Evolutionary conservation across 805 yeast species (phyloP), one percentile per base, ranked within the genome.

Genomic region (Metschnikowia koreensis): DNA sequence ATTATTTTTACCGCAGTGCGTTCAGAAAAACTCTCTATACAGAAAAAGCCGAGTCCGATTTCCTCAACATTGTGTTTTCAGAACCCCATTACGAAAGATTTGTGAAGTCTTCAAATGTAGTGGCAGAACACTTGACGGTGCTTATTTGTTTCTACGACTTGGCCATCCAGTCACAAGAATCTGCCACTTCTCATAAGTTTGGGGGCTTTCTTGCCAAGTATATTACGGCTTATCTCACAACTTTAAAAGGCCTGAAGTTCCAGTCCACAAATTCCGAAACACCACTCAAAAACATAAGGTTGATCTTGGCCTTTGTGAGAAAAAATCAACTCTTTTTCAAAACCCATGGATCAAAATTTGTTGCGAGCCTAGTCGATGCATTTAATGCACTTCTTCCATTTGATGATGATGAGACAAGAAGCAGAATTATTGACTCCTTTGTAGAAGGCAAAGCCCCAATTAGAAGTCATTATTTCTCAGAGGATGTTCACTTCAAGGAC

Each of bases 401-500:
- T 13, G 56, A 57, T 17, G 54, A 53, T 12, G 58, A 55, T 4
- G 56, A 53, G 9, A 51, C 50, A 9, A 46, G 31, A 43, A 29
- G 38, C 11, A 46, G 44, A 9, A 38, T 52, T 17, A 38, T 51
- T 27, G 53, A 54, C 17, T 38, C 51, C 3, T 58, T 52, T 31
- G 27, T 40, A 22, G 56, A 53, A 17, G 51, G 39, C 4, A 46
- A 31, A 27, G 45, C 46, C 6, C 86, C 87, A 13, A 56, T 62
- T 7, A 74, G 93, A 64, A 60, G 64, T 2, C 79, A 82, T 50
- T 79, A 78, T 48, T 86, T 85, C 61, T 67, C 72, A 42, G 93
- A 87, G 60, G 94, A 87, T 67, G 81, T 85, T 12, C 66, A 74
- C 22, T 69, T 83, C 56, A 81, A 80, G 53, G 91, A 84, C 54